Percentiles rank a stretch among this genome's conserved stretches.
These are phyloP conservation scores for Coelastrella sp. DNA, from an alignment of 139 green algal species.

Conservation along the genomic window DNA sequence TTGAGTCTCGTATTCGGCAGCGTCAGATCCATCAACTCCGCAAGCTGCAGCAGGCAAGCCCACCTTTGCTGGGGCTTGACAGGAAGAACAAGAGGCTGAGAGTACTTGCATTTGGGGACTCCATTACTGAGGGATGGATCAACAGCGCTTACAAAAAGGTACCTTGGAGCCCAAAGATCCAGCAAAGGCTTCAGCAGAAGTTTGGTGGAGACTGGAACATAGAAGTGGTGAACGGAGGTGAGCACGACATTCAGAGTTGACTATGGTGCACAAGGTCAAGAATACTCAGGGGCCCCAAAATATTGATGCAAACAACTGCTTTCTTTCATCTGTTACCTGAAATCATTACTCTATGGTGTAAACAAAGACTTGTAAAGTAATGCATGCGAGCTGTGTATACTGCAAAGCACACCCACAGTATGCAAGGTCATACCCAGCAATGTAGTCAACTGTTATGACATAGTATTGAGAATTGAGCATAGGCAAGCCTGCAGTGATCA, in stretches of 20 bases:
- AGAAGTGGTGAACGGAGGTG: constrained; percentile 31
- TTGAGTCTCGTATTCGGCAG: neutral
- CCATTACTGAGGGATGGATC: constrained; percentile 44
- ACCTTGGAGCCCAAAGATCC: constrained; percentile 8
- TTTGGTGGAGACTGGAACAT: constrained; percentile 12
- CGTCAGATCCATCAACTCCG: neutral
- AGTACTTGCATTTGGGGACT: constrained; percentile 43
- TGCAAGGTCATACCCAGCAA: too few species aligned
- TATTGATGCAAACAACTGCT: too few species aligned
- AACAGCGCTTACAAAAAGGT: constrained; percentile 4
- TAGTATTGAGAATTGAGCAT: too few species aligned
- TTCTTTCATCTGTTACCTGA: too few species aligned
- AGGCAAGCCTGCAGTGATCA: too few species aligned
- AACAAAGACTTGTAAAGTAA: too few species aligned
- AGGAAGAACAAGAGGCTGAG: constrained; percentile 35
- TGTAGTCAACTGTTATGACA: too few species aligned
- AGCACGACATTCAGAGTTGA: neutral
- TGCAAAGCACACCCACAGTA: too few species aligned
- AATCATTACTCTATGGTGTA: too few species aligned
- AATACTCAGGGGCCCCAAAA: too few species aligned
- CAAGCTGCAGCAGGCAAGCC: neutral
- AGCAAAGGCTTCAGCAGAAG: constrained; percentile 37
- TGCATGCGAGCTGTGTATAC: too few species aligned
- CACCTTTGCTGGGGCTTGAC: constrained; percentile 31
- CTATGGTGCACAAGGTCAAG: too few species aligned